Percentiles rank a stretch among this genome's conserved stretches.
These are phyloP conservation scores for Talaromyces sp. DNA, from an alignment of 2,329 filamentous ascomycete species.

Conservation along the genomic window DNA sequence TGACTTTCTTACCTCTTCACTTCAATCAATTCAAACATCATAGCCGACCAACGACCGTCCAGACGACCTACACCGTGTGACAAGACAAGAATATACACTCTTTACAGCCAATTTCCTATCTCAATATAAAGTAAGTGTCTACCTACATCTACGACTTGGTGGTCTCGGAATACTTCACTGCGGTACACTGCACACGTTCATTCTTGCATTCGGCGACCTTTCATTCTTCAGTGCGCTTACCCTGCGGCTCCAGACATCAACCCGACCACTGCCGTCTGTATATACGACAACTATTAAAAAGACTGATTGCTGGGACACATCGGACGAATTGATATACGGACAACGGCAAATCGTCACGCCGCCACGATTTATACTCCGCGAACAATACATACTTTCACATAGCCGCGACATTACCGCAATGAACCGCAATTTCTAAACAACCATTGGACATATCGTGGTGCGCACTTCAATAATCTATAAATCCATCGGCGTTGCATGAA, in stretches of 20 bases:
- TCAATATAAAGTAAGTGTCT: not conserved
- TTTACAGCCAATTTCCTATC: not conserved
- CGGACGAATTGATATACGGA: not conserved
- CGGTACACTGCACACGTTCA: not conserved
- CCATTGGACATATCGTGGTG: not conserved
- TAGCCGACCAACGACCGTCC: not conserved
- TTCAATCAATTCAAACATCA: not conserved
- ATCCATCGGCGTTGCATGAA: not conserved
- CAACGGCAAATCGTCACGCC: not conserved
- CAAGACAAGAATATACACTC: not conserved
- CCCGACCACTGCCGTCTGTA: not conserved
- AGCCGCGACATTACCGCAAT: conserved; percentile 1
- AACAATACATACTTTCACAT: not conserved
- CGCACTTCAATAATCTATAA: not conserved
- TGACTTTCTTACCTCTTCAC: not conserved
- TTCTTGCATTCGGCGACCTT: not conserved
- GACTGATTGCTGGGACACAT: not conserved
- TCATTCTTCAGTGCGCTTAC: not conserved
- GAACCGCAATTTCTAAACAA: not conserved
- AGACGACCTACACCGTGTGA: not conserved
- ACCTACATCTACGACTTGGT: not conserved
- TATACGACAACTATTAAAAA: not conserved
- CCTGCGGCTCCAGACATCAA: not conserved
- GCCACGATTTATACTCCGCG: not conserved
- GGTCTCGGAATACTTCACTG: not conserved